Evolutionary conservation across 495 filamentous ascomycete species (phyloP).

Genomic region (Saxispiralis lemnorum): DNA sequence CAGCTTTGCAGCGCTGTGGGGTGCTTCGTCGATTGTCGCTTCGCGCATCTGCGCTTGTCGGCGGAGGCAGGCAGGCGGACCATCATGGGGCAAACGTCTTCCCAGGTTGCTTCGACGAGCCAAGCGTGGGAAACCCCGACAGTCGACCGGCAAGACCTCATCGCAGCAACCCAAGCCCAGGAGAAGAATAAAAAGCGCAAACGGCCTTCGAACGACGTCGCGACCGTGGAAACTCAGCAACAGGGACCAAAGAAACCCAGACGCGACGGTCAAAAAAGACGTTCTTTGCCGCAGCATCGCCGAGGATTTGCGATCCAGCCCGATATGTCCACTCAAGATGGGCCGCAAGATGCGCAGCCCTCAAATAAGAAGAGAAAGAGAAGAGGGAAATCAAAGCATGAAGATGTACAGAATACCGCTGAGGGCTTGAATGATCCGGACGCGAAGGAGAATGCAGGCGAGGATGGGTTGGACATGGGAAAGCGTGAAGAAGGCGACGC

Average conservation of each 20-base stretch:
- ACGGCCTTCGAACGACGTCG: background rate
- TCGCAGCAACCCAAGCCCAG: background rate
- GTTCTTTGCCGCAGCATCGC: background rate
- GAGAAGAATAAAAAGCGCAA: background rate
- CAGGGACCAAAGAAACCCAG: background rate
- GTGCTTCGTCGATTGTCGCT: background rate
- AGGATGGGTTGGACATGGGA: background rate
- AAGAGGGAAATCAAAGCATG: background rate
- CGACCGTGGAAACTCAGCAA: background rate
- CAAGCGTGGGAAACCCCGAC: background rate
- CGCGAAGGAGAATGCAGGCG: background rate
- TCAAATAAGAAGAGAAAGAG: background rate
- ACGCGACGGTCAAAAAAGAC: background rate
- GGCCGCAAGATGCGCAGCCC: background rate
- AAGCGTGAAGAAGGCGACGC: background rate
- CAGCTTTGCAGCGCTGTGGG: background rate
- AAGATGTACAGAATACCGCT: background rate
- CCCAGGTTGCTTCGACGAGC: background rate
- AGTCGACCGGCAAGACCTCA: background rate
- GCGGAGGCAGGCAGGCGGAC: background rate
- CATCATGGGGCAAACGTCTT: background rate
- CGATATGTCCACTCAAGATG: background rate
- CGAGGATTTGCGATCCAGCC: conserved; percentile 1
- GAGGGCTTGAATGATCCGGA: background rate
- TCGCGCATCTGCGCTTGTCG: too few relatives aligned